phyloP scores from a whole-genome alignment of 306 rosid species.

The Prunus persica region Prunus_persica_NCBIv2 NC_034014.1:23844001-23844500 shows the following conservation, averaged over 20 bases:
- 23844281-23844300: constrained; percentile 61
- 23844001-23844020: neutral
- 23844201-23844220: constrained; percentile 61
- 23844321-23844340: constrained; percentile 44
- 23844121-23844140: constrained; percentile 55
- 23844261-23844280: constrained; percentile 59
- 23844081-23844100: neutral
- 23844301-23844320: constrained; percentile 51
- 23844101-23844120: constrained; percentile 42
- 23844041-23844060: neutral
- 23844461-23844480: constrained; percentile 66
- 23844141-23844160: constrained; percentile 53
- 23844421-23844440: constrained; percentile 64
- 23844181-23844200: constrained; percentile 48
- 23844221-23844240: constrained; percentile 58
- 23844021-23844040: neutral
- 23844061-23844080: neutral
- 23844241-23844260: constrained; percentile 47
- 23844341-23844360: constrained; percentile 53
- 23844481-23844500: constrained; percentile 78
- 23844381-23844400: constrained; percentile 53
- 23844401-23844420: constrained; percentile 69
- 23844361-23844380: constrained; percentile 62
- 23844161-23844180: constrained; percentile 58
- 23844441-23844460: constrained; percentile 82